phyloP scores from a whole-genome alignment of 2,329 filamentous ascomycete species.

The Stachybotrys chartarum region DNA sequence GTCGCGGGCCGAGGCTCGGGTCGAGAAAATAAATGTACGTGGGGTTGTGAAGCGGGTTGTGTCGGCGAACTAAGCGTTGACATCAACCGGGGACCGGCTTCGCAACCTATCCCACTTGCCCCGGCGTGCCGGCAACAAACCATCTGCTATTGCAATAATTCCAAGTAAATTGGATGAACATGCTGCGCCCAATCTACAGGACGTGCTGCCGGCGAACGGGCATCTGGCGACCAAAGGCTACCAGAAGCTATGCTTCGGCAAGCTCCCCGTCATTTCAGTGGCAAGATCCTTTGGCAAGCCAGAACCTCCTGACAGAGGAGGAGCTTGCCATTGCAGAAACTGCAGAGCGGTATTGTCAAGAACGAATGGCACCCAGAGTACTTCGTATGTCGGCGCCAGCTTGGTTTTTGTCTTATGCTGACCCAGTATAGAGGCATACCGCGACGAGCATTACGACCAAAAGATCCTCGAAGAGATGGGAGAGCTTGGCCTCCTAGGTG shows the following conservation, averaged over 20 bases:
- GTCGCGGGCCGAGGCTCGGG: background rate
- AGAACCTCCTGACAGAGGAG: conserved; percentile 77
- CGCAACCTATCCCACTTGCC: background rate
- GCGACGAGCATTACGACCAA: conserved; percentile 79
- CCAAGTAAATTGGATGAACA: conserved; percentile 4
- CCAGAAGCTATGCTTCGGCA: conserved; percentile 28
- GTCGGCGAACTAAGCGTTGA: background rate
- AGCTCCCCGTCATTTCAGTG: conserved; percentile 61
- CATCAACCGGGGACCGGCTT: background rate
- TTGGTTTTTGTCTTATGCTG: background rate
- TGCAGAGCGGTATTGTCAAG: conserved; percentile 90
- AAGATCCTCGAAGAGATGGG: conserved; percentile 89
- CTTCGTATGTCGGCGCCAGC: conserved; percentile 50
- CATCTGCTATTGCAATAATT: background rate
- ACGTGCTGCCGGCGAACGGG: conserved; percentile 16
- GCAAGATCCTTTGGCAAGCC: conserved; percentile 77
- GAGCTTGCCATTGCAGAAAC: conserved; percentile 86
- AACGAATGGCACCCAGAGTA: conserved; percentile 76
- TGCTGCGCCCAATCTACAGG: conserved; percentile 24
- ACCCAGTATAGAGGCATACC: conserved; percentile 59
- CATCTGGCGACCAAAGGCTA: conserved; percentile 16
- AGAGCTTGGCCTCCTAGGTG: conserved; percentile 78
- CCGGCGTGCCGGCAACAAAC: background rate
- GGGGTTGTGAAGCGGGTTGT: background rate
- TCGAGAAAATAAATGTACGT: background rate